A percentile compares a stretch with the other conserved stretches of the same genome.
phyloP scores from a whole-genome alignment of 2,329 filamentous ascomycete species.

The Ophiostoma ips region DNA sequence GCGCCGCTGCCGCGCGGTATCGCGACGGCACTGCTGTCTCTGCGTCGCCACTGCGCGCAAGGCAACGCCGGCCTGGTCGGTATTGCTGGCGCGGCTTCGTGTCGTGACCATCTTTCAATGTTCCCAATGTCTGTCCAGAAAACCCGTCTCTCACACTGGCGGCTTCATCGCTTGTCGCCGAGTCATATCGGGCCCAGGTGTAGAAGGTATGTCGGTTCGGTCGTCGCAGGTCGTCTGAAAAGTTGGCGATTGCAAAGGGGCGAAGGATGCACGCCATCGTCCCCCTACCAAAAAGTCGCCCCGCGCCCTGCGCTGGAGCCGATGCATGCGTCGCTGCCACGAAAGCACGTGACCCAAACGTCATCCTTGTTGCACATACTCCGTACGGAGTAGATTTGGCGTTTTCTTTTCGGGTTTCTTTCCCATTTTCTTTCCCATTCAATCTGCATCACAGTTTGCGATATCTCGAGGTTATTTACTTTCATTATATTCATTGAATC shows the following conservation, averaged over 20 bases:
- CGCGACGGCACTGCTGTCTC: conserved; percentile 1
- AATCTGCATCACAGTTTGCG: too few relatives aligned
- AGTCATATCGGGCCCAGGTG: neutral
- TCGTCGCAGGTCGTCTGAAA: neutral
- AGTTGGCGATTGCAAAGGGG: neutral
- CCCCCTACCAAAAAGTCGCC: conserved; percentile 4
- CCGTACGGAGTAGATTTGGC: too few relatives aligned
- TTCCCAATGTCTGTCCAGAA: neutral
- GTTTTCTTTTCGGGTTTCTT: too few relatives aligned
- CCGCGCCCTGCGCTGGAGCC: neutral
- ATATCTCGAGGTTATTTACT: too few relatives aligned
- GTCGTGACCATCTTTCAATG: conserved; percentile 6
- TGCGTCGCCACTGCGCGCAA: conserved; percentile 6
- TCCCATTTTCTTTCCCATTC: too few relatives aligned
- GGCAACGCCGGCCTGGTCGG: conserved; percentile 5
- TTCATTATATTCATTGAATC: too few relatives aligned
- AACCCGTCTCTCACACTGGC: neutral
- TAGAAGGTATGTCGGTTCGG: neutral
- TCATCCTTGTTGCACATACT: neutral
- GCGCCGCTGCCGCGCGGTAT: neutral
- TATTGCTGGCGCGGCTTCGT: conserved; percentile 5
- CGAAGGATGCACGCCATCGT: neutral
- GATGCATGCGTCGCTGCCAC: conserved; percentile 10
- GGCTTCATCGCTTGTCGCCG: neutral
- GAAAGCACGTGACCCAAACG: conserved; percentile 13